phyloP scores from a whole-genome alignment of 2,329 filamentous ascomycete genomes.

The Epichloe coenophiala region DNA sequence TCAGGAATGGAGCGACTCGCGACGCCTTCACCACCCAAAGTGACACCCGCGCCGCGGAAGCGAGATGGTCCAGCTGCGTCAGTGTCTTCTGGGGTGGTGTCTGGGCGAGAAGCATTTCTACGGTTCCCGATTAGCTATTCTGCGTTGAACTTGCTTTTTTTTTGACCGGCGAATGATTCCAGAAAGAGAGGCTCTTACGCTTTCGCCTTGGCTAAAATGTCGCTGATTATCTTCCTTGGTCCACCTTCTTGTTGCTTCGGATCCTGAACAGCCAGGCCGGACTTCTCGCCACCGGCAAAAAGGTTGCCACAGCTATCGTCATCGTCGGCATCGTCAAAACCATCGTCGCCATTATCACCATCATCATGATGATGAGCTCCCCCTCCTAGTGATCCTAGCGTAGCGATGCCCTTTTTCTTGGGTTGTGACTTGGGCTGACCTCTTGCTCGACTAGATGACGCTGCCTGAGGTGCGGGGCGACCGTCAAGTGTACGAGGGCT shows the following conservation, averaged over 20 bases:
- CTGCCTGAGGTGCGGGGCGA: conserved; percentile 34
- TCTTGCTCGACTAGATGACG: conserved; percentile 16
- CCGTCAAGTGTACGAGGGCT: conserved; percentile 51
- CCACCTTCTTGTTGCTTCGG: conserved; percentile 33
- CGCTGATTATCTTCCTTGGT: conserved; percentile 43
- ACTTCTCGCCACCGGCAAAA: conserved; percentile 79
- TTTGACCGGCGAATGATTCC: background rate
- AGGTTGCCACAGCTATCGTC: conserved; percentile 51
- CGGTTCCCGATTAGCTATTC: conserved; percentile 2
- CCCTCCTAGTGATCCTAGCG: conserved; percentile 41
- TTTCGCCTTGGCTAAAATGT: conserved; percentile 51
- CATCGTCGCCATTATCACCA: conserved; percentile 47
- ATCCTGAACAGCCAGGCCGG: conserved; percentile 54
- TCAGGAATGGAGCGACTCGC: conserved; percentile 57
- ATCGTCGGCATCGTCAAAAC: conserved; percentile 40
- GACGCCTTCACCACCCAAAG: conserved; percentile 63
- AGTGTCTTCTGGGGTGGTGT: conserved; percentile 30
- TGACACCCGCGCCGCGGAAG: conserved; percentile 61
- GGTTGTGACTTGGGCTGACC: conserved; percentile 24
- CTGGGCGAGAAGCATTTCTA: conserved; percentile 48
- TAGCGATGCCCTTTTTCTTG: conserved; percentile 52
- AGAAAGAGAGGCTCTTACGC: conserved; percentile 29
- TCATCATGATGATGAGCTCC: conserved; percentile 36
- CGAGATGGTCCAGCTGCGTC: conserved; percentile 34
- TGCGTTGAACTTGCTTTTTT: background rate